Evolutionary conservation across 2,329 filamentous ascomycete species (phyloP).

Genomic region (Colletotrichum eremochloae): DNA sequence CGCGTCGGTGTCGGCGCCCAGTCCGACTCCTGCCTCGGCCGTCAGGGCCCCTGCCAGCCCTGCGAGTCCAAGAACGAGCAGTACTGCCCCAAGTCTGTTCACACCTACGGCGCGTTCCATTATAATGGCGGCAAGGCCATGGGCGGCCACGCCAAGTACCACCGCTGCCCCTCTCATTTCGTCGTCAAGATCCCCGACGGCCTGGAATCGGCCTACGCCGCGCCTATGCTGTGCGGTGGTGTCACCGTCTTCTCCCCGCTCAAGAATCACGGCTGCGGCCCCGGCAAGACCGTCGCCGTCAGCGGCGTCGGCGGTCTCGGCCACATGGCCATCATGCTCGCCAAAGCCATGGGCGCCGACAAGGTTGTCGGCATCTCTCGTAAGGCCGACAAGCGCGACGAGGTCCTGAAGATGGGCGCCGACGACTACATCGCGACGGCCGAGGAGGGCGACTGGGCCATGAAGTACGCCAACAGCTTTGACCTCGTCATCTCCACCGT

Average conservation of each 20-base stretch:
- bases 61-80: slow-evolving; percentile 58
- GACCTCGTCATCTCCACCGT: slow-evolving; percentile 73
- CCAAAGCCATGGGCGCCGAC: slow-evolving; percentile 75
- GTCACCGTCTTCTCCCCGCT: slow-evolving; percentile 77
- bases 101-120: slow-evolving; percentile 66
- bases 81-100: slow-evolving; percentile 50
- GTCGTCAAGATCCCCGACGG: slow-evolving; percentile 61
- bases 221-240: slow-evolving; percentile 79
- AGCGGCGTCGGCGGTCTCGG: slow-evolving; percentile 77
- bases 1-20: slow-evolving; percentile 72
- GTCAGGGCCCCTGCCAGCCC: slow-evolving; percentile 51
- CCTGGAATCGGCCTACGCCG: slow-evolving; percentile 56
- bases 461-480: slow-evolving; percentile 63
- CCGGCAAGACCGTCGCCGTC: slow-evolving; percentile 76
- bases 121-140: slow-evolving; percentile 43
- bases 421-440: slow-evolving; percentile 60
- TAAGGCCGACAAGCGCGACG: slow-evolving; percentile 63
- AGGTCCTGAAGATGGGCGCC: slow-evolving; percentile 69
- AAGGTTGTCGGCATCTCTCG: slow-evolving; percentile 72
- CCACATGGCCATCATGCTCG: slow-evolving; percentile 77
- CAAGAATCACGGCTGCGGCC: slow-evolving; percentile 72
- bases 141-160: slow-evolving; percentile 56
- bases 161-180: slow-evolving; percentile 60
- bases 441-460: slow-evolving; percentile 68
- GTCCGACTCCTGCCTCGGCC: slow-evolving; percentile 62